Conservation (phyloP, 2,329 filamentous ascomycete species). For the Aspergillus japonicus region DNA sequence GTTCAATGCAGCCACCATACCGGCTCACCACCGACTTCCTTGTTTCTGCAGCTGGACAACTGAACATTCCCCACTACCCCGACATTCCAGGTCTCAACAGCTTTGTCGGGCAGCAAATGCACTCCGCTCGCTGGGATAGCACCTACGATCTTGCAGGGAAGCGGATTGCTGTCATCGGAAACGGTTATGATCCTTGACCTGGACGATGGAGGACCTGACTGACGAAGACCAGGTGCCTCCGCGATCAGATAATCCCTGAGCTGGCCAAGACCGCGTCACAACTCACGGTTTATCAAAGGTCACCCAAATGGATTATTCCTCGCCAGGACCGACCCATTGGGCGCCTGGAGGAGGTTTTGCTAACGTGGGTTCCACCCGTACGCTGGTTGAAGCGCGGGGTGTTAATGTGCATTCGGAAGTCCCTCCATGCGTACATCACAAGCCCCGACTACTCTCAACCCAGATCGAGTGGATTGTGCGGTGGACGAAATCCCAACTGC, state of each 20-base stretch:
- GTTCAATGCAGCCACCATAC: constrained; percentile 54
- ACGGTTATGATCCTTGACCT: constrained; percentile 40
- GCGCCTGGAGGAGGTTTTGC: constrained; percentile 41
- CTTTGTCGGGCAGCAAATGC: constrained; percentile 56
- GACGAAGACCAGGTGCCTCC: constrained; percentile 49
- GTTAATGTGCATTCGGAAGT: constrained; percentile 58
- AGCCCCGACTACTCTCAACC: constrained; percentile 39
- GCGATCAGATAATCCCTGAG: constrained; percentile 61
- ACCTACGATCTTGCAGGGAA: constrained; percentile 55
- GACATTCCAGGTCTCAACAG: constrained; percentile 49
- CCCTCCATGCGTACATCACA: constrained; percentile 47
- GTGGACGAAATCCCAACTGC: constrained; percentile 49
- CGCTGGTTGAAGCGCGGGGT: constrained; percentile 51
- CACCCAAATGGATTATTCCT: constrained; percentile 60
- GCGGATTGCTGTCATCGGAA: constrained; percentile 23
- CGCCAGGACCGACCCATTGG: constrained; percentile 51
- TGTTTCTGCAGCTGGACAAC: constrained; percentile 58
- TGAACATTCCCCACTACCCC: constrained; percentile 55
- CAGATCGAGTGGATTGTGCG: constrained; percentile 36
- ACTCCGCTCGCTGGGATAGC: constrained; percentile 62
- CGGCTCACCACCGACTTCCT: constrained; percentile 57
- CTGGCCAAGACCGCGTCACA: constrained; percentile 51
- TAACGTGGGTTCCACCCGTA: constrained; percentile 52
- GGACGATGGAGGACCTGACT: background rate
- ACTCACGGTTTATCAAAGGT: constrained; percentile 57